phyloP scores from a whole-genome alignment of 2,329 filamentous ascomycete species.

The Aspergillus calidoustus region DNA sequence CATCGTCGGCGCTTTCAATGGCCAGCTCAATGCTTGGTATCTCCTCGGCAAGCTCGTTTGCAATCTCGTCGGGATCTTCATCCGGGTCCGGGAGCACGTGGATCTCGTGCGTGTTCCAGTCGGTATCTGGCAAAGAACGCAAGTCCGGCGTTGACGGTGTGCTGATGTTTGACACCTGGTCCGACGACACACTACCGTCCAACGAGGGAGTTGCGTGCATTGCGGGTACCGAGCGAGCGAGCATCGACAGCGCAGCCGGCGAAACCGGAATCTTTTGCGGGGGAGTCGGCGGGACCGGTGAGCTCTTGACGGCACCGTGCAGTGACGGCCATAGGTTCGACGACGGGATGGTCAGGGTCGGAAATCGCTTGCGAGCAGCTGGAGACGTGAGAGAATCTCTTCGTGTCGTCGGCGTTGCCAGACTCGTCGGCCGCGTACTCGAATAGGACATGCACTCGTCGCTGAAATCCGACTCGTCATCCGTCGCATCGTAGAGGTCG shows the following conservation, averaged over 20 bases:
- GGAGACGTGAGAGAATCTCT: slow-evolving; percentile 42
- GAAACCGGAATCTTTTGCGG: slow-evolving; percentile 71
- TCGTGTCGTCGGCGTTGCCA: slow-evolving; percentile 46
- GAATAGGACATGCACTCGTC: slow-evolving; percentile 54
- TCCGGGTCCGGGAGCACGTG: slow-evolving; percentile 41
- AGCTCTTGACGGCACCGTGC: slow-evolving; percentile 56
- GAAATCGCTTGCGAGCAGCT: slow-evolving; percentile 55
- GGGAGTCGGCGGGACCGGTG: slow-evolving; percentile 53
- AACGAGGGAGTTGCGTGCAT: slow-evolving; percentile 83
- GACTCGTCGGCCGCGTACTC: slow-evolving; percentile 55
- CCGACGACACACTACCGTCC: slow-evolving; percentile 85
- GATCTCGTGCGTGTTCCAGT: slow-evolving; percentile 60
- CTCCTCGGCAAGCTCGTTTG: slow-evolving; percentile 33
- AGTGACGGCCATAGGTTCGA: slow-evolving; percentile 62
- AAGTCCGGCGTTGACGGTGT: slow-evolving; percentile 83
- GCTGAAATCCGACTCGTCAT: slow-evolving; percentile 69
- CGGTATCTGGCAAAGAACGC: slow-evolving; percentile 58
- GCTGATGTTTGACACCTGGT: slow-evolving; percentile 82
- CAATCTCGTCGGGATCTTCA: slow-evolving; percentile 34
- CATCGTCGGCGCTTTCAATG: slow-evolving; percentile 48
- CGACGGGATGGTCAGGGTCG: slow-evolving; percentile 63
- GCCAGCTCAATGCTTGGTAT: slow-evolving; percentile 40
- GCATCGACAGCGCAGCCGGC: slow-evolving; percentile 72
- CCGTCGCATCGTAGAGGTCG: slow-evolving; percentile 84
- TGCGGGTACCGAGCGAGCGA: slow-evolving; percentile 72